Conservation (phyloP, 441 rosid genomes). For the California macrophylla region DNA sequence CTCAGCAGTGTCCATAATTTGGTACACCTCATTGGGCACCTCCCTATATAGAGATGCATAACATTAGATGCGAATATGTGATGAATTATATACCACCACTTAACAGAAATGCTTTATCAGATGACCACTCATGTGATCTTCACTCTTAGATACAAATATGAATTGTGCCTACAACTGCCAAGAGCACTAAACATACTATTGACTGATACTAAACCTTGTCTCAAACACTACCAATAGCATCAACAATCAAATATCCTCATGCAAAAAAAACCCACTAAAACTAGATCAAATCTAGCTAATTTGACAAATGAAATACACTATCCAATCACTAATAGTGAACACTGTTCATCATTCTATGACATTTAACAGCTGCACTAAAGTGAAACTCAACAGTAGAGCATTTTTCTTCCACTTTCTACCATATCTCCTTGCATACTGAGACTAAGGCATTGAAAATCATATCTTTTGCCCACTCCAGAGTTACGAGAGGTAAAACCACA, state of each 20-base stretch:
- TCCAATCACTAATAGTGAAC: neutral
- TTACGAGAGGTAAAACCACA: neutral
- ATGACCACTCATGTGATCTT: neutral
- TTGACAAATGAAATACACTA: neutral
- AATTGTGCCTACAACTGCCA: neutral
- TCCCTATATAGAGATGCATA: slow-evolving; percentile 31
- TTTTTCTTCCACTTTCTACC: neutral
- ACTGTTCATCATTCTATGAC: neutral
- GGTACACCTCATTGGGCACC: slow-evolving; percentile 69
- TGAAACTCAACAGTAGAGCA: neutral
- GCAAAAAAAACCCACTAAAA: neutral
- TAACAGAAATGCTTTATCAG: neutral
- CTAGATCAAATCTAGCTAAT: neutral
- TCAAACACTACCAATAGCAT: neutral
- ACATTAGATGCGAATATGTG: neutral
- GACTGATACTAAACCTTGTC: neutral
- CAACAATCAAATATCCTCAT: neutral
- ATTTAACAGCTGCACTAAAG: neutral
- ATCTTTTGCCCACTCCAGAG: neutral
- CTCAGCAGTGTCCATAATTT: slow-evolving; percentile 45
- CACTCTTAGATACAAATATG: neutral
- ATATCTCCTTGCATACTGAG: neutral
- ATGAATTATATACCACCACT: neutral
- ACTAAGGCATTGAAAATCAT: neutral
- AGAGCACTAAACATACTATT: neutral